Conservation (phyloP, 148 eudicot species). For the Arbutus unedo region DNA sequence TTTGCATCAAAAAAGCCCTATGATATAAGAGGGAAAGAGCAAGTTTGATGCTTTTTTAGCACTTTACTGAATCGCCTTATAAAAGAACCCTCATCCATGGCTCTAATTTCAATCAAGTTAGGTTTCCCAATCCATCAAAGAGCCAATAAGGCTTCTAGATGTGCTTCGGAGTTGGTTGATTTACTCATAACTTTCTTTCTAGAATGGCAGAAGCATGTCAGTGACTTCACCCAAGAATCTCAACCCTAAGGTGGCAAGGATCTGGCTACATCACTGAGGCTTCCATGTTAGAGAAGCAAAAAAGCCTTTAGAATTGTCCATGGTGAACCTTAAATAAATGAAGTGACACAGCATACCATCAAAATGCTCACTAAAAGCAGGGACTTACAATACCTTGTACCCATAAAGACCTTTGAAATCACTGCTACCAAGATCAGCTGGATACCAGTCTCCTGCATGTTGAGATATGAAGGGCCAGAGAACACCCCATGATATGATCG, state of each 20-base stretch:
- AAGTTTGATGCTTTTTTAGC: too few species aligned
- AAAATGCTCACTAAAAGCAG: not conserved
- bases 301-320: not conserved
- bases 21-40: too few species aligned
- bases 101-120: too few species aligned
- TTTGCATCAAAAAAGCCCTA: too few species aligned
- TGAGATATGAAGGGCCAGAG: conserved; percentile 91
- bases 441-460: conserved; percentile 94
- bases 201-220: not conserved
- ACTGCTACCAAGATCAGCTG: conserved; percentile 57
- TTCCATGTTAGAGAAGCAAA: not conserved
- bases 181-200: too few species aligned
- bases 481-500: conserved; percentile 91
- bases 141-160: too few species aligned
- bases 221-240: not conserved
- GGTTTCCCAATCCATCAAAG: too few species aligned
- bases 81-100: too few species aligned
- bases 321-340: not conserved
- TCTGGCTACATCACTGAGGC: not conserved
- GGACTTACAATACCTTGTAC: conserved; percentile 45
- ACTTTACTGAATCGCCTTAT: too few species aligned
- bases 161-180: too few species aligned
- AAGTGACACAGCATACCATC: not conserved
- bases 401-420: conserved; percentile 82
- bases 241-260: not conserved